Conservation (phyloP, 2,329 filamentous ascomycete species). For the Metarhizium anisopliae region DNA sequence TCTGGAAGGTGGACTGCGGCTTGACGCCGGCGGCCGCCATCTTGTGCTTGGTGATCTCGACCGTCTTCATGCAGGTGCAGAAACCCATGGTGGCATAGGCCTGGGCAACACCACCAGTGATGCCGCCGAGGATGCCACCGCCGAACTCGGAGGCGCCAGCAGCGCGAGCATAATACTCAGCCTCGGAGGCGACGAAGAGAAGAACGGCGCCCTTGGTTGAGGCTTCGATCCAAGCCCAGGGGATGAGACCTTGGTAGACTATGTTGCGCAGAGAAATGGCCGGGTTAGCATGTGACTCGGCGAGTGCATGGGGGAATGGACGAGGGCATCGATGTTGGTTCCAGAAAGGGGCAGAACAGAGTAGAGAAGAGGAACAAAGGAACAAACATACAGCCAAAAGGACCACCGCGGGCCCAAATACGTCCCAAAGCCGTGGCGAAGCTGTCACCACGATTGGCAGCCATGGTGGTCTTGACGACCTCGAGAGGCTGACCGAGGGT, state of each 20-base stretch:
- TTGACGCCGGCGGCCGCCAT: constrained; percentile 73
- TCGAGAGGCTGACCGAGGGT: constrained; percentile 73
- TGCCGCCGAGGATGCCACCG: constrained; percentile 81
- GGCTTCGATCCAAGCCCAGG: constrained; percentile 99
- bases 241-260: constrained; percentile 99
- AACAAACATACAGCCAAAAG: constrained; percentile 73
- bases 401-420: constrained; percentile 90
- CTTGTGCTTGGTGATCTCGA: constrained; percentile 99
- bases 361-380: background rate
- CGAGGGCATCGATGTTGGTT: background rate
- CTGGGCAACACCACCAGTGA: constrained; percentile 90
- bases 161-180: constrained; percentile 84
- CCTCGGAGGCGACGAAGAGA: constrained; percentile 97
- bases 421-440: constrained; percentile 73
- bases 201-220: constrained; percentile 98
- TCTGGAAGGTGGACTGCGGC: constrained; percentile 83
- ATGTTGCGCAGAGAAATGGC: constrained; percentile 44
- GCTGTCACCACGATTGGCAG: constrained; percentile 84
- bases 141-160: constrained; percentile 81
- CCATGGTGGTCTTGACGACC: constrained; percentile 99
- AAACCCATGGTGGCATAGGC: constrained; percentile 99
- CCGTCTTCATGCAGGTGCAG: constrained; percentile 99
- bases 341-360: background rate
- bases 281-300: constrained; percentile 6
- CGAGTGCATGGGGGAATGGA: background rate